Conservation (phyloP, 179 eudicot genomes). For the Heliamphora pulchella region DNA sequence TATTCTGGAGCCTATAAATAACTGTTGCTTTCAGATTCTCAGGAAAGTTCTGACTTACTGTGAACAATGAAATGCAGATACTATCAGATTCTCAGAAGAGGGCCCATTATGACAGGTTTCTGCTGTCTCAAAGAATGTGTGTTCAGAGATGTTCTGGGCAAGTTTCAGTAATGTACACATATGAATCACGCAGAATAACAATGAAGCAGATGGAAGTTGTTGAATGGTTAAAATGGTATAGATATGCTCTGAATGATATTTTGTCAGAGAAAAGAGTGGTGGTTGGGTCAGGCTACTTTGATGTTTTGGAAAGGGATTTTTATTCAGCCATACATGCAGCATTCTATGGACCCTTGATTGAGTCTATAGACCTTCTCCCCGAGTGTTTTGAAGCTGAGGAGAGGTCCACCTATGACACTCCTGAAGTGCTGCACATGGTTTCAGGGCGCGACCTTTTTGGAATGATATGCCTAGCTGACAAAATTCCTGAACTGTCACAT, state of each 20-base stretch:
- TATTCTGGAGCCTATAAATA: not conserved
- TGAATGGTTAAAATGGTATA: slow-evolving; percentile 94
- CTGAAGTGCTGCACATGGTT: slow-evolving; percentile 90
- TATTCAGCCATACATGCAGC: slow-evolving; percentile 85
- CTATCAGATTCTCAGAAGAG: slow-evolving; percentile 70
- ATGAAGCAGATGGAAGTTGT: slow-evolving; percentile 86
- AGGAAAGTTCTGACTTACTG: slow-evolving; percentile 5
- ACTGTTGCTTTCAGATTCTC: not conserved
- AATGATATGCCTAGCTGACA: slow-evolving; percentile 55
- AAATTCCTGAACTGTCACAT: slow-evolving; percentile 43
- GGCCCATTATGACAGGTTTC: slow-evolving; percentile 69
- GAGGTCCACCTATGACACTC: slow-evolving; percentile 59
- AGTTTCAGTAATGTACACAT: slow-evolving; percentile 43
- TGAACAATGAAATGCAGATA: slow-evolving; percentile 47
- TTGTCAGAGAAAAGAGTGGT: slow-evolving; percentile 60
- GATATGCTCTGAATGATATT: slow-evolving; percentile 64
- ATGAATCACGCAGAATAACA: slow-evolving; percentile 35
- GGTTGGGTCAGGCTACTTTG: slow-evolving; percentile 74
- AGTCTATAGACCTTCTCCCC: slow-evolving; percentile 70
- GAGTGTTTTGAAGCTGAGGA: slow-evolving; percentile 93
- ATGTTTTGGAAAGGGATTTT: slow-evolving; percentile 69
- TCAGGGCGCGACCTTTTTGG: slow-evolving; percentile 94
- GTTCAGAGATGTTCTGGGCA: slow-evolving; percentile 30
- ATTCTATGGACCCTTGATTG: slow-evolving; percentile 75
- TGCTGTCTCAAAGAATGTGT: slow-evolving; percentile 42